These are phyloP conservation scores for Rhododendron griersonianum DNA, from an alignment of 148 eudicot genomes.

Conservation along the genomic window DNA sequence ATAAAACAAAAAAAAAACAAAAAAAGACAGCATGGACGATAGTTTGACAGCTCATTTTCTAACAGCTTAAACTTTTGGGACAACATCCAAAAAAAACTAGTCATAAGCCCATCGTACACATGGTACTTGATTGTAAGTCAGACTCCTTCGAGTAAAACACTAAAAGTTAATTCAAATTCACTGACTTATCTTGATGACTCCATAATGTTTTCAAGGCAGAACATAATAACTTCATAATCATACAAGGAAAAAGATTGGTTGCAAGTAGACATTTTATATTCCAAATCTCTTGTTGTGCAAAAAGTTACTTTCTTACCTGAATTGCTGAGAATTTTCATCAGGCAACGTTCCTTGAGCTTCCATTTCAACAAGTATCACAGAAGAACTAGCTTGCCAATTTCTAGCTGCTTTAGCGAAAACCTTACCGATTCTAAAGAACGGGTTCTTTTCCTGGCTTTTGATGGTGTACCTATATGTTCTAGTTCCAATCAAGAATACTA, in stretches of 20 bases:
- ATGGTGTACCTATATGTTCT: slow-evolving; percentile 41
- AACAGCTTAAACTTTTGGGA: neutral
- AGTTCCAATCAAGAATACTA: slow-evolving; percentile 43
- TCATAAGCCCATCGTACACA: neutral
- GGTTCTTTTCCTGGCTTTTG: slow-evolving; percentile 31
- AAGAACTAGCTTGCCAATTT: slow-evolving; percentile 29
- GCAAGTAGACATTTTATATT: neutral
- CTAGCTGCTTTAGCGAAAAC: slow-evolving; percentile 48
- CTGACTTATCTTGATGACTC: neutral
- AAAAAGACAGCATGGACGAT: neutral
- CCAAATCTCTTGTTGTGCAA: neutral
- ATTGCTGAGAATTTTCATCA: slow-evolving; percentile 30
- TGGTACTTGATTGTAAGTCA: neutral
- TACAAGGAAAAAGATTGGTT: neutral
- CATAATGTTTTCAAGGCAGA: neutral
- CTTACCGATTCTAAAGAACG: slow-evolving; percentile 52
- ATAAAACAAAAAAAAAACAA: no score
- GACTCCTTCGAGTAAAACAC: neutral
- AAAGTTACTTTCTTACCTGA: slow-evolving; percentile 33
- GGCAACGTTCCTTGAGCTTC: slow-evolving; percentile 30
- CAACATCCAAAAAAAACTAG: neutral
- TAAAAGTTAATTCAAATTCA: neutral
- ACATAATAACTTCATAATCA: neutral
- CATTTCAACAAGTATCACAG: slow-evolving; percentile 20
- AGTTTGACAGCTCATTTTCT: neutral